Evolutionary conservation across 2,329 filamentous ascomycete genomes (phyloP).

Genomic region (Fusarium scirpi): DNA sequence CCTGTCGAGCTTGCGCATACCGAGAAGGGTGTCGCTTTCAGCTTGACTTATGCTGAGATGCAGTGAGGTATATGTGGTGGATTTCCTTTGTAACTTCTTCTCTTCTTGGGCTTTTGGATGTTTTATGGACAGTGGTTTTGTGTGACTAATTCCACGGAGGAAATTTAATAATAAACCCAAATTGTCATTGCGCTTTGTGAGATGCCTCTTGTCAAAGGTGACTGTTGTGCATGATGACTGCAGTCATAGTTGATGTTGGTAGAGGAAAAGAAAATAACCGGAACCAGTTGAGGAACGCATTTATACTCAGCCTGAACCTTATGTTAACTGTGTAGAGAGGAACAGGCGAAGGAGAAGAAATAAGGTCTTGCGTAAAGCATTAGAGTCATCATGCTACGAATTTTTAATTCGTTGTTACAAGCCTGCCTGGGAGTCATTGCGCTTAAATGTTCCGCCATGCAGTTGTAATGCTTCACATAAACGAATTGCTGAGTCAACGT

Average conservation of each 20-base stretch:
- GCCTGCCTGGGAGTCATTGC: no score
- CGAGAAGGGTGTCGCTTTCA: constrained; percentile 15
- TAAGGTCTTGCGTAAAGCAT: no score
- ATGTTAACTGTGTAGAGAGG: no score
- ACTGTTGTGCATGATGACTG: background rate
- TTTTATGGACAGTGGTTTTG: background rate
- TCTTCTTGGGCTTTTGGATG: no score
- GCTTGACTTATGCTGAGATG: background rate
- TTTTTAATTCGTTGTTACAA: no score
- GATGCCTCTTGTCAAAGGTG: background rate
- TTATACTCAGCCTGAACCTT: no score
- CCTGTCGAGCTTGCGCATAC: constrained; percentile 29
- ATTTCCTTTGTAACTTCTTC: background rate
- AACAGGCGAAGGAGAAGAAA: no score
- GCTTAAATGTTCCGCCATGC: background rate
- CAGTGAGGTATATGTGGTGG: background rate
- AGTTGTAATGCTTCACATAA: background rate
- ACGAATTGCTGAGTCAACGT: background rate
- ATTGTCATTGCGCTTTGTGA: background rate
- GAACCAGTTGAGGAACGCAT: no score
- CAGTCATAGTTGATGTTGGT: no score
- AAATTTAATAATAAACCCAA: background rate
- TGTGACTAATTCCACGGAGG: background rate
- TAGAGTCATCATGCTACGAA: no score
- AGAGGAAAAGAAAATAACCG: no score